These are phyloP conservation scores for Pyrenophora tritici-repentis DNA, from an alignment of 2,329 filamentous ascomycete species.

Conservation along the genomic window DNA sequence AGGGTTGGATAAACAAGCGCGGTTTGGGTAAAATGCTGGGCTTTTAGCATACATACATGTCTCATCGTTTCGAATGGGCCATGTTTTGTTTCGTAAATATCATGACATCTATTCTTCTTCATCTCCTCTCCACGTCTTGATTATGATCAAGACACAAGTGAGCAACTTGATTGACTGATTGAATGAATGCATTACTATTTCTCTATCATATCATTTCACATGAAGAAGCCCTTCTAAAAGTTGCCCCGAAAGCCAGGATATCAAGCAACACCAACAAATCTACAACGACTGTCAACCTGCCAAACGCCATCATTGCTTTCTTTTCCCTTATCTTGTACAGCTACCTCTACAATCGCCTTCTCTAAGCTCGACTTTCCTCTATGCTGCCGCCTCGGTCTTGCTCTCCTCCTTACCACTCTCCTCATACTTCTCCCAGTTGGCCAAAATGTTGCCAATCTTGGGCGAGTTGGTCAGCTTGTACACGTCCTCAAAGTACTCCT, in stretches of 20 bases:
- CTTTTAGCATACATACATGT: too few relatives aligned
- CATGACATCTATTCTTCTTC: too few relatives aligned
- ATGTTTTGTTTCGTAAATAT: too few relatives aligned
- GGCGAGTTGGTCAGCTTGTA: slow-evolving; percentile 87
- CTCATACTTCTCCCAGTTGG: slow-evolving; percentile 69
- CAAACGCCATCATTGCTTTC: slow-evolving; percentile 4
- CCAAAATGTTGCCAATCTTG: slow-evolving; percentile 76
- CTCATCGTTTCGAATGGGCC: too few relatives aligned
- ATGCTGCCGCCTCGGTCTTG: slow-evolving; percentile 29
- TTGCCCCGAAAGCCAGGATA: slow-evolving; percentile 5
- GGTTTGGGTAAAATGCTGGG: too few relatives aligned
- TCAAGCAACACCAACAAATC: slow-evolving; percentile 1
- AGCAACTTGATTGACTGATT: not conserved
- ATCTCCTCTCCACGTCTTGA: too few relatives aligned
- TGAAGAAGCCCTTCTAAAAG: slow-evolving; percentile 1
- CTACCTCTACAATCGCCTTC: not conserved
- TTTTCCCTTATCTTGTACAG: not conserved
- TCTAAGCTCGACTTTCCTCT: not conserved
- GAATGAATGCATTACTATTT: slow-evolving; percentile 10
- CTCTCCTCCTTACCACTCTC: slow-evolving; percentile 42
- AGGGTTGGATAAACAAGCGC: too few relatives aligned
- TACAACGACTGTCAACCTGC: not conserved
- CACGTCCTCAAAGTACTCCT: slow-evolving; percentile 99
- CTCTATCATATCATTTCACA: not conserved
- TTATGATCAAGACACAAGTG: too few relatives aligned